phyloP scores from a whole-genome alignment of 148 eudicot genomes.

The Fallopia convolvulus region DNA sequence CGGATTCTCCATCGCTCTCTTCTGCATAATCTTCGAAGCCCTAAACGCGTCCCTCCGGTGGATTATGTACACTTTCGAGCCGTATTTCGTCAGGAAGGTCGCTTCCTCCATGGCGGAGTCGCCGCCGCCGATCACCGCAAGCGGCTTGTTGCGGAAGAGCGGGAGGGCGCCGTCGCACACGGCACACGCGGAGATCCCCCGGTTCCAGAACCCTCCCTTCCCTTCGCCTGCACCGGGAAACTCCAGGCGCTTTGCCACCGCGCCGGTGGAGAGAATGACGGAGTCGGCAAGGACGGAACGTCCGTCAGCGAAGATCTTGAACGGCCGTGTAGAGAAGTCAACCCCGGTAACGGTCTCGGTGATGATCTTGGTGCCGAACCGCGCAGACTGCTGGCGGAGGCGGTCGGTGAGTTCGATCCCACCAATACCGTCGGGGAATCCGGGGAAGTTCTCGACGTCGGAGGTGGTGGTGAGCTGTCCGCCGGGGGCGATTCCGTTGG shows the following conservation, averaged over 20 bases:
- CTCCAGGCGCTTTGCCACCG: constrained; percentile 53
- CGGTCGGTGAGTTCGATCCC: constrained; percentile 54
- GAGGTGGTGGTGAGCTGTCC: constrained; percentile 91
- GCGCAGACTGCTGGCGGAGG: constrained; percentile 37
- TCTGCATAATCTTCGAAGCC: constrained; percentile 63
- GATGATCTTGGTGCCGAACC: constrained; percentile 49
- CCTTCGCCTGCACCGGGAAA: constrained; percentile 49
- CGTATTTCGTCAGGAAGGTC: constrained; percentile 44
- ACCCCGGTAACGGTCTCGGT: constrained; percentile 65
- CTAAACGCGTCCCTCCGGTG: constrained; percentile 51
- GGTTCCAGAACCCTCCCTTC: constrained; percentile 53
- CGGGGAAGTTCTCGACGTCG: constrained; percentile 89
- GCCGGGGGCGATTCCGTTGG: constrained; percentile 85
- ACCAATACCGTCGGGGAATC: constrained; percentile 60
- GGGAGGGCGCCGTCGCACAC: constrained; percentile 71
- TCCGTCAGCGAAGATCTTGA: constrained; percentile 34
- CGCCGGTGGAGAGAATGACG: constrained; percentile 65
- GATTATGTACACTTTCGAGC: constrained; percentile 50
- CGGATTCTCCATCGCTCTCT: constrained; percentile 37
- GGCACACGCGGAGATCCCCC: constrained; percentile 60
- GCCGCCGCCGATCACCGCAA: constrained; percentile 66
- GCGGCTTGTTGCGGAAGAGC: constrained; percentile 37
- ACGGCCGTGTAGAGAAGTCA: constrained; percentile 44
- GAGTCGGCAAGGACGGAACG: constrained; percentile 50
- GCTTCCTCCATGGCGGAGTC: constrained; percentile 77